Base-by-base conservation (phyloP, 2,329 filamentous ascomycete species). In the Lojkania enalia region DNA sequence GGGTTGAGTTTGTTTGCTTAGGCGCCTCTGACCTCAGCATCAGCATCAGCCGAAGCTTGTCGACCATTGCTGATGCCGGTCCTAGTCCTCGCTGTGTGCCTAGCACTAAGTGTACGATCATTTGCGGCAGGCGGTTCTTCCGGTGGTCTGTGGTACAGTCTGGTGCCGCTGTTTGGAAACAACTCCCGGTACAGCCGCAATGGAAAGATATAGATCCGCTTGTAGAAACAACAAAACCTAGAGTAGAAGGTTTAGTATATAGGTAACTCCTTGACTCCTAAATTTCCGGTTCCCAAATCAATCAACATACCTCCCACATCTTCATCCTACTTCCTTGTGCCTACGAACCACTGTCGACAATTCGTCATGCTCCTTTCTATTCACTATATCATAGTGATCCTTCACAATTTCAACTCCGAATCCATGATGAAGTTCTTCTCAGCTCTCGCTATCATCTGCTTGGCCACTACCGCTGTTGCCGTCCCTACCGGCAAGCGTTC, bases 391-490 rank as follows among this genome's bases (percentile, higher is more conserved):
- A 41, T 40, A 30, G n/a, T 47, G 49, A 37, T 31, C 39, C 41
- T n/a, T n/a, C n/a, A n/a, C n/a, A n/a, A n/a, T n/a, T n/a, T 35
- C 30, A 6, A 14, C 20, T n/a, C 18, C n/a, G 37, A 39, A 20
- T 23, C 47, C 37, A 50, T 20, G 0, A 64, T 67, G 63, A 51
- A 52, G 30, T 49, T 46, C 20, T 53, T 58, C 43, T 7, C 61
- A 20, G 55, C 49, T n/a, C 40, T 52, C 19, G 46, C 48, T 20
- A 49, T 52, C 39, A 35, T 60, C 5, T 23, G 55, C 19, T 19
- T 36, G 19, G 52, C 54, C 14, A 50, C 48, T 25, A 29, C 57
- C 5, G 36, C 51, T n/a, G 53, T 47, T 23, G 61, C 64, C 23
- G 57, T 56, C 29, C 64, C 65, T 5, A 42, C 49, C 14, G 45